Base-by-base conservation (phyloP, 495 filamentous ascomycete genomes). In the Lophium mytilinum region DNA sequence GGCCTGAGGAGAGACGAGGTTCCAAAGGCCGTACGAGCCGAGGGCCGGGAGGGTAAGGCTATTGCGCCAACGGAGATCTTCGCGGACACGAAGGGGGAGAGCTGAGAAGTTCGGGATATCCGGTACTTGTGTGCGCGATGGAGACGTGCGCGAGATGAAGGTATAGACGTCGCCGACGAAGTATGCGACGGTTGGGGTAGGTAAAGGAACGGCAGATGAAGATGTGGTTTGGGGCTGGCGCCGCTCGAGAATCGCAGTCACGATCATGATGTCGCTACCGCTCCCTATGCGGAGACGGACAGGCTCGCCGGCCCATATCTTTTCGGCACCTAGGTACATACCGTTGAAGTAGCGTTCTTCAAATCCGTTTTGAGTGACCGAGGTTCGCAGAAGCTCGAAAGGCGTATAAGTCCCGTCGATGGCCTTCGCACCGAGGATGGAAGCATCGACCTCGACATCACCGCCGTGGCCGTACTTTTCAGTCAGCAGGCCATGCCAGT, bases 251-350 rank as follows among this genome's bases (percentile, higher is more conserved):
- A 76, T 69, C 19, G 61, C 59, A 36, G 61, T 66, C 18, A 84
- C 61, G 24, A 84, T 72, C 68, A 83, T 71, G 46, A 84, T 69
- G 56, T 82, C 78, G 33, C 67, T 71, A 11, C 74, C 76, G 7
- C 63, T 64, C 15, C 65, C 64, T 30, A 69, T 51, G 57, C 70
- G 62, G 1, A 83, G 61, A 14, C 82, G 75, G 18, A 83, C 69
- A 17, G 78, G 69, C 18, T 85, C 82, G 6, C 82, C 80, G 4
- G 76, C 69, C 78, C 80, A 85, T 39, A 84, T 66, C 61, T 83
- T 83, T 56, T 85, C 82, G 0, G 77, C 81, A 36, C 82, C 82
- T n/a, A 84, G 68, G 66, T 71, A 85, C 37, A 84, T 68, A n/a
- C 82, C 79, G 15, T 78, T 75, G 61, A 78, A 84, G 55, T 73